Percentiles rank a stretch among this genome's conserved stretches.
These are phyloP conservation scores for Moesziomyces antarcticus DNA, from an alignment of 1,284 basidiomycete species.

Conservation along the genomic window DNA sequence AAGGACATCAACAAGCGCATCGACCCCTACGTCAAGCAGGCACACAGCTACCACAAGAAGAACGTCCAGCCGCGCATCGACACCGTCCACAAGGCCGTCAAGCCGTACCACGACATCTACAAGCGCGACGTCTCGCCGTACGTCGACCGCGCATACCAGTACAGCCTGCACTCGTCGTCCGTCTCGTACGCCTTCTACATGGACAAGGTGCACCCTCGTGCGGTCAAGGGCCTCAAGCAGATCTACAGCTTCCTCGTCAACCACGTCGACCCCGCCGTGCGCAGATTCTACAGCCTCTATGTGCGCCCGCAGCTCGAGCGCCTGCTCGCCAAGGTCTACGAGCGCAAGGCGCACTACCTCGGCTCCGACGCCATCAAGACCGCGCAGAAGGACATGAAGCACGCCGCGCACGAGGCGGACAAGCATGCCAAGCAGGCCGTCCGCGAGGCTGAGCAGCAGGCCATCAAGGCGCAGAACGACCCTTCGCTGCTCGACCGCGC, in stretches of 20 bases:
- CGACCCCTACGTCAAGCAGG: constrained; percentile 55
- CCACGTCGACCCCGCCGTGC: constrained; percentile 53
- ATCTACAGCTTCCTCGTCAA: constrained; percentile 54
- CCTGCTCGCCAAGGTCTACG: constrained; percentile 51
- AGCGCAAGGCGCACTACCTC: constrained; percentile 52
- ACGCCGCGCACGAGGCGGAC: constrained; percentile 28
- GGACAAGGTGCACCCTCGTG: constrained; percentile 57
- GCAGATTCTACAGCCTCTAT: constrained; percentile 55
- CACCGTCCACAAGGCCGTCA: constrained; percentile 45
- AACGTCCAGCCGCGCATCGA: constrained; percentile 62
- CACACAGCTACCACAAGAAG: constrained; percentile 55
- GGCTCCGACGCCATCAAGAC: constrained; percentile 49
- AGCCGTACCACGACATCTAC: constrained; percentile 64
- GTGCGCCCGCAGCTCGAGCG: constrained; percentile 58
- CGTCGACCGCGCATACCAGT: constrained; percentile 45
- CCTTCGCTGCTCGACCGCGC: constrained; percentile 50
- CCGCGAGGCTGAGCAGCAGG: constrained; percentile 48
- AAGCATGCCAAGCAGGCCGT: constrained; percentile 39
- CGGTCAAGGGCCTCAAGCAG: constrained; percentile 44
- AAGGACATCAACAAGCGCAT: constrained; percentile 51
- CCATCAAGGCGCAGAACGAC: constrained; percentile 47
- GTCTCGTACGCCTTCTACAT: constrained; percentile 55
- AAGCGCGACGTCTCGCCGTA: constrained; percentile 65
- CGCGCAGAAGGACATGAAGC: constrained; percentile 40
- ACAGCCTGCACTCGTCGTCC: constrained; percentile 42